Evolutionary conservation across 257 asterid species (phyloP), one percentile per base, ranked within the genome.

Genomic region (Leptodermis oblonga): DNA sequence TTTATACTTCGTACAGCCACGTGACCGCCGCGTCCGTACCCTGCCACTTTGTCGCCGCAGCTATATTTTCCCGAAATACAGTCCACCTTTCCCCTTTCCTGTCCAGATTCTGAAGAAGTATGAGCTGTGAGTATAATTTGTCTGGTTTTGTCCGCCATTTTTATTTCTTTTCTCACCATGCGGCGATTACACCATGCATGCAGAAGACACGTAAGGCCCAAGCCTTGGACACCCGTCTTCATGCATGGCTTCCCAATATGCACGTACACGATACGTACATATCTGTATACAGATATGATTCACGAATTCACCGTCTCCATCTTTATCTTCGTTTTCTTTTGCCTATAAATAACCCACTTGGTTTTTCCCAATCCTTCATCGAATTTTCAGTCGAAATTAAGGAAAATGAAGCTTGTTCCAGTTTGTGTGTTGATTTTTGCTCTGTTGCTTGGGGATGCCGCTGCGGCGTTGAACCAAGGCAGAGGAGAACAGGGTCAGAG

Each of bases 381-480:
- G 17, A 28, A 20, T 22, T 52, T 48, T 1, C 59, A 22, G 8
- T 52, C 58, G 8, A 52, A n/a, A n/a, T 70, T 65, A 78, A 31
- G 5, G 0, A 68, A n/a, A 68, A 36, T 25, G 3, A 71, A 48
- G 43, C 46, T 60, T 60, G 11, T 26, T 3, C 39, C 65, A 3
- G 45, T 34, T 5, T 18, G n/a, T 34, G 13, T 5, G 7, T 56
- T 75, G 14, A 10, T 71, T 33, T 68, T 80, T 0, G 6, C 87
- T 63, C 7, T 84, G 68, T 26, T 85, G 18, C 75, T 86, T 13
- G 80, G 73, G 8, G 71, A 72, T 11, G 75, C 77, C 4, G 13
- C 56, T n/a, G 4, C 74, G 0, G 67, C 80, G 28, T 58, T 63
- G 4, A 78, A 71, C 26, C 68, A 26, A 20, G 49, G 22, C 53